Evolutionary conservation across 1,284 basidiomycete genomes (phyloP).

Genomic region (Cronartium ribicola): DNA sequence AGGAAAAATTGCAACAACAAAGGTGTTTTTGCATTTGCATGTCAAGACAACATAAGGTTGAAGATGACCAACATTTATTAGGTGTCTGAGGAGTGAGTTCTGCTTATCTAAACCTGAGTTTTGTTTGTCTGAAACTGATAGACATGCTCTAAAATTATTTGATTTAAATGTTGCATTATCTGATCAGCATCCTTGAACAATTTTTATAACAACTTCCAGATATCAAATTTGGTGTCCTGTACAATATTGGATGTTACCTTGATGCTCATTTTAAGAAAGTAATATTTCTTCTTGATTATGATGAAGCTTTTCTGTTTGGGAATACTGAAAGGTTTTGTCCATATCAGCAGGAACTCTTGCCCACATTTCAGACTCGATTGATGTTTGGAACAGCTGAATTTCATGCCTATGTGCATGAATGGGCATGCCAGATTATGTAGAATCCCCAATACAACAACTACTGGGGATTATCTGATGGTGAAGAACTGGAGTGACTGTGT

Average conservation of each 20-base stretch:
- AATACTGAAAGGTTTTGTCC: background rate
- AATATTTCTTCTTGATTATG: background rate
- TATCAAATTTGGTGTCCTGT: slow-evolving; percentile 2
- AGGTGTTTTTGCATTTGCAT: background rate
- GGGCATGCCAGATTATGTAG: slow-evolving; percentile 20
- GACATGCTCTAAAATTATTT: background rate
- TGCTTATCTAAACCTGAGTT: background rate
- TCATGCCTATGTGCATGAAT: slow-evolving; percentile 40
- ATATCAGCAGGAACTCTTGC: background rate
- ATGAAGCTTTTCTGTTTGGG: background rate
- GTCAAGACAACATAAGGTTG: background rate
- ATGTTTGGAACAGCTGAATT: slow-evolving; percentile 20
- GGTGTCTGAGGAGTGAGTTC: slow-evolving; percentile 2
- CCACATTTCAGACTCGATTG: background rate
- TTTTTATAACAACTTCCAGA: background rate
- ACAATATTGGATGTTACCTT: slow-evolving; percentile 17
- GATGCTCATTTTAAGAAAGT: slow-evolving; percentile 17
- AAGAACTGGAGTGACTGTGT: slow-evolving; percentile 26
- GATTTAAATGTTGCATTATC: slow-evolving; percentile 6
- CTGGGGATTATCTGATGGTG: slow-evolving; percentile 34
- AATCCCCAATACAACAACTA: slow-evolving; percentile 5
- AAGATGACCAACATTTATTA: background rate
- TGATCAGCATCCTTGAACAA: background rate
- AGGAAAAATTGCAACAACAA: no score
- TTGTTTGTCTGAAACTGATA: background rate